phyloP scores from a whole-genome alignment of 202 grass and related monocot genomes.

The Alloteropsis angusta region DNA sequence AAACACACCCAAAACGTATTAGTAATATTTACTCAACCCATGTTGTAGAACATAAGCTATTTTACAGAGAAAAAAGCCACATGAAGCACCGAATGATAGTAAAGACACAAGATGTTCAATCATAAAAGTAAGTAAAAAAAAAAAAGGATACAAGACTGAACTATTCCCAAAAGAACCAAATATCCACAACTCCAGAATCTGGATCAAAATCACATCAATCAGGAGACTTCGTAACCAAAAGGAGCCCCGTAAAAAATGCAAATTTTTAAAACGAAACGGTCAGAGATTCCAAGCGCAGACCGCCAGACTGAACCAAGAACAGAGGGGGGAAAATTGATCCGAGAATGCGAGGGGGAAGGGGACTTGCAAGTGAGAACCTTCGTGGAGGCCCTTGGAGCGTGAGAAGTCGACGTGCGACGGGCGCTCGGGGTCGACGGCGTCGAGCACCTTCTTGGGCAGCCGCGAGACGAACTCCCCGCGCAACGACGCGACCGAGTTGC shows the following conservation, averaged over 20 bases:
- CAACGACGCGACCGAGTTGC: conserved; percentile 63
- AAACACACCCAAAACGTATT: neutral
- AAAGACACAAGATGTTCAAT: neutral
- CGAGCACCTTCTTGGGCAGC: conserved; percentile 76
- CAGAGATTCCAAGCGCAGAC: neutral
- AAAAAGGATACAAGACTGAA: neutral
- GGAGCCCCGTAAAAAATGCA: neutral
- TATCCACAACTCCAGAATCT: conserved; percentile 8
- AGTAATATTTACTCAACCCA: neutral
- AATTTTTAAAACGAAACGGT: neutral
- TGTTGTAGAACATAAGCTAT: neutral
- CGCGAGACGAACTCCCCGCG: conserved; percentile 61
- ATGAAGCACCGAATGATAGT: neutral
- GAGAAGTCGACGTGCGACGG: conserved; percentile 67
- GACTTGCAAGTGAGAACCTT: conserved; percentile 24
- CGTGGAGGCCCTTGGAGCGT: conserved; percentile 43
- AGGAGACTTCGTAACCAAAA: neutral
- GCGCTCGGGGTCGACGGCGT: conserved; percentile 65
- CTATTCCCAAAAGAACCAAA: conserved; percentile 7
- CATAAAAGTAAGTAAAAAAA: neutral
- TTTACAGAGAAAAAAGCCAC: neutral
- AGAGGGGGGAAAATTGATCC: neutral
- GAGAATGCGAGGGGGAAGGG: neutral
- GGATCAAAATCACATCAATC: conserved; percentile 10
- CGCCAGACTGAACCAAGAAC: neutral